phyloP scores from a whole-genome alignment of 2,329 filamentous ascomycete species.

The Pseudonectria buxi region DNA sequence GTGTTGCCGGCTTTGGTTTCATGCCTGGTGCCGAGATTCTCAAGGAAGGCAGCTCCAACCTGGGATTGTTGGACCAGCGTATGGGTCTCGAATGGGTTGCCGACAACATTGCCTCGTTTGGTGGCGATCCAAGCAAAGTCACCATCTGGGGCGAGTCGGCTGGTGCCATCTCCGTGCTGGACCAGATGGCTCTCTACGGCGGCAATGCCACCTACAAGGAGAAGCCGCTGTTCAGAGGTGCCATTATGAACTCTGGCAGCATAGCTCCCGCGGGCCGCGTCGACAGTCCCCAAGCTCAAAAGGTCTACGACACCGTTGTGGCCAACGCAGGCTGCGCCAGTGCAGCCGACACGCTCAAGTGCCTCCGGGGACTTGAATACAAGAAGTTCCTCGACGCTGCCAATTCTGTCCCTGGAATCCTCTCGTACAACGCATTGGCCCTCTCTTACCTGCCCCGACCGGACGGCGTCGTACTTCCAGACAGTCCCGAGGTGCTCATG shows the following conservation, averaged over 20 bases:
- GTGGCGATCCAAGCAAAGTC: constrained; percentile 70
- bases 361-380: constrained; percentile 57
- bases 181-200: constrained; percentile 69
- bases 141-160: constrained; percentile 74
- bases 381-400: constrained; percentile 56
- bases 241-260: constrained; percentile 70
- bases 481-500: constrained; percentile 55
- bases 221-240: constrained; percentile 65
- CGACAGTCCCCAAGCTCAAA: constrained; percentile 59
- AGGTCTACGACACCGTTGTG: constrained; percentile 57
- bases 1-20: constrained; percentile 68
- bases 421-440: constrained; percentile 62
- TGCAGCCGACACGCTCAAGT: constrained; percentile 52
- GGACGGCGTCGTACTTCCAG: constrained; percentile 55
- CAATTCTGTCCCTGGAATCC: constrained; percentile 62
- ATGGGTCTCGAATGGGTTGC: constrained; percentile 69
- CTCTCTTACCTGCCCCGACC: constrained; percentile 70
- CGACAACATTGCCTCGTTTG: constrained; percentile 70
- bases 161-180: constrained; percentile 64
- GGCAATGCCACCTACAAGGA: constrained; percentile 70
- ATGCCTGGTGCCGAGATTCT: constrained; percentile 62
- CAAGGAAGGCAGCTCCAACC: constrained; percentile 59
- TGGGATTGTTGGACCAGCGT: constrained; percentile 67
- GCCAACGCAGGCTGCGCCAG: constrained; percentile 53
- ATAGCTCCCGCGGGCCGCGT: constrained; percentile 56